Conservation (phyloP, 1,284 basidiomycete species). For the Hemileia vastatrix region DNA sequence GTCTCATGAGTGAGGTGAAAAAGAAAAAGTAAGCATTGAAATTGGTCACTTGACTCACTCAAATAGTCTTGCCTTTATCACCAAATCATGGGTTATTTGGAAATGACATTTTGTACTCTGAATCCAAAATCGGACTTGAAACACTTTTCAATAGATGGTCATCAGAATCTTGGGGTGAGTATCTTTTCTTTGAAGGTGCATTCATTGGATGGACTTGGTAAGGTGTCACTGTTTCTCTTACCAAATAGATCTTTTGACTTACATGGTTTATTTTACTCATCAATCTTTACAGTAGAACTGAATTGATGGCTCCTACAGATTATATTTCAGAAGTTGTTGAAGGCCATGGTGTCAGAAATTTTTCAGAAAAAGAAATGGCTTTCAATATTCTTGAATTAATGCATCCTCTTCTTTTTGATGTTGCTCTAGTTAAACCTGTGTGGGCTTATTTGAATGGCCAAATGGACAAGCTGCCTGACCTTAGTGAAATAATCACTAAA, state of each 20-base stretch:
- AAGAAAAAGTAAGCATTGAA: conserved; percentile 91
- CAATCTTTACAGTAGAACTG: conserved; percentile 78
- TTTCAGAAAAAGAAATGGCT: conserved; percentile 99
- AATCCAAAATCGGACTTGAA: conserved; percentile 96
- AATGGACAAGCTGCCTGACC: conserved; percentile 90
- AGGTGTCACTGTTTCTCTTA: too few species aligned
- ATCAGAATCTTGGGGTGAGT: conserved; percentile 99
- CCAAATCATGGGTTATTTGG: conserved; percentile 97
- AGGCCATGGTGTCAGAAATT: conserved; percentile 85
- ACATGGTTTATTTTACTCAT: conserved; percentile 27
- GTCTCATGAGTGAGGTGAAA: conserved; percentile 93
- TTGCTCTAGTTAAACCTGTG: conserved; percentile 98
- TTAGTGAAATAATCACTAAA: conserved; percentile 78
- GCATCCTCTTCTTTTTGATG: conserved; percentile 98
- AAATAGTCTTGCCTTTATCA: conserved; percentile 91
- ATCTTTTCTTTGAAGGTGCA: conserved; percentile 91
- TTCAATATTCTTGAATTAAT: conserved; percentile 96
- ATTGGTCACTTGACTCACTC: conserved; percentile 93
- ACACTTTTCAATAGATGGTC: conserved; percentile 96
- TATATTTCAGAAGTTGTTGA: conserved; percentile 91
- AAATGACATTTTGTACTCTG: conserved; percentile 93
- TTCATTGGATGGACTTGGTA: conserved; percentile 71
- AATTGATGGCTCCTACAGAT: conserved; percentile 91
- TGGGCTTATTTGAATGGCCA: conserved; percentile 97
- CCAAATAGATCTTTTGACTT: too few species aligned